Conservation (phyloP, 2,329 filamentous ascomycete species). For the Cytospora schulzeri region DNA sequence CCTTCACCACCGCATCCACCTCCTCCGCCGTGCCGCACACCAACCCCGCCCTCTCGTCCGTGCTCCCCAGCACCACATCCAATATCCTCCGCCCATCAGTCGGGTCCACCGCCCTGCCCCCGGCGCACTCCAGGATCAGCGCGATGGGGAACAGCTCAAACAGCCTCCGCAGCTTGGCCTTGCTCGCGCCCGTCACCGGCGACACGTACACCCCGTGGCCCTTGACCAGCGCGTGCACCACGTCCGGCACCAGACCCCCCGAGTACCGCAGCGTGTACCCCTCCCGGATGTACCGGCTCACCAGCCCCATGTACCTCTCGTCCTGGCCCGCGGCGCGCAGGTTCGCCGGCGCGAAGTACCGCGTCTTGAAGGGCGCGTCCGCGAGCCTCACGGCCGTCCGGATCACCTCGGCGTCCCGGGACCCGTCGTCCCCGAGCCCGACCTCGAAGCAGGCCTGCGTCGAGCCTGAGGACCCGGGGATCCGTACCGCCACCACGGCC, state of each 20-base stretch:
- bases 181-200: slow-evolving; percentile 53
- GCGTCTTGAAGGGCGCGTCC: slow-evolving; percentile 45
- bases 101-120: slow-evolving; percentile 57
- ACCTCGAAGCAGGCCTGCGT: slow-evolving; percentile 53
- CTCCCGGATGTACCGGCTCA: slow-evolving; percentile 51
- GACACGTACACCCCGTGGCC: slow-evolving; percentile 64
- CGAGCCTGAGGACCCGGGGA: slow-evolving; percentile 40
- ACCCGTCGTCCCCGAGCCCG: slow-evolving; percentile 38
- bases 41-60: slow-evolving; percentile 53
- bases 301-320: slow-evolving; percentile 49
- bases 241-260: slow-evolving; percentile 63
- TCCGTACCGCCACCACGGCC: slow-evolving; percentile 55
- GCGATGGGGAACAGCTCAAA: slow-evolving; percentile 65
- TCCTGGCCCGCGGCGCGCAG: slow-evolving; percentile 58
- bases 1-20: slow-evolving; percentile 42
- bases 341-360: slow-evolving; percentile 66
- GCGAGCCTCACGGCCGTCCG: slow-evolving; percentile 44
- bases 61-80: slow-evolving; percentile 40
- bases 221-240: slow-evolving; percentile 61
- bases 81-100: slow-evolving; percentile 45
- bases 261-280: slow-evolving; percentile 63
- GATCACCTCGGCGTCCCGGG: slow-evolving; percentile 41
- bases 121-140: slow-evolving; percentile 61
- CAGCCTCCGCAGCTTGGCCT: slow-evolving; percentile 59
- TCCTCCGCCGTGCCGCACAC: slow-evolving; percentile 54